Evolutionary conservation across 2,329 filamentous ascomycete genomes (phyloP).

Genomic region (Sporothrix sp.): DNA sequence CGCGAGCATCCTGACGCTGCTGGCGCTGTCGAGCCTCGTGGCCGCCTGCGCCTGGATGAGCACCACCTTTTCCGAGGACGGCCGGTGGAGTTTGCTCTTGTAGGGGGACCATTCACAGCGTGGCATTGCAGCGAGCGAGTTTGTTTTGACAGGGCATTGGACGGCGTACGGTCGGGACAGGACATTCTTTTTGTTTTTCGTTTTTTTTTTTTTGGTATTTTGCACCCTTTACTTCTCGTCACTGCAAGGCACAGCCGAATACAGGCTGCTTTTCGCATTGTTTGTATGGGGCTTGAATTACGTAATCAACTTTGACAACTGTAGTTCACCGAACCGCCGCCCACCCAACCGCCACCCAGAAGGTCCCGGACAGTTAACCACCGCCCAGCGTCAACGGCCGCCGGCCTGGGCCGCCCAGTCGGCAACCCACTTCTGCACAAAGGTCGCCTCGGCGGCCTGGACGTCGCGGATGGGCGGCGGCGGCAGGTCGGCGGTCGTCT

Average conservation of each 20-base stretch:
- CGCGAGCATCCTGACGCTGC: conserved; percentile 53
- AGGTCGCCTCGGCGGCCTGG: conserved; percentile 17
- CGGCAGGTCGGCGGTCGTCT: conserved; percentile 34
- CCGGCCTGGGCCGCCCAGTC: conserved; percentile 11
- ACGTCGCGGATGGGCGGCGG: conserved; percentile 12
- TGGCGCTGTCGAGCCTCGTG: conserved; percentile 45
- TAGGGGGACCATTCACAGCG: not conserved
- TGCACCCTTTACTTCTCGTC: not conserved
- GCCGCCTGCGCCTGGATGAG: conserved; percentile 34
- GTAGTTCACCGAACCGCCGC: too few relatives aligned
- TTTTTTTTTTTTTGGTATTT: not conserved
- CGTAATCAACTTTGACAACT: too few relatives aligned
- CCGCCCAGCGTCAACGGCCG: too few relatives aligned
- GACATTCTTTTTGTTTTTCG: not conserved
- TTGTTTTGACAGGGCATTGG: not conserved
- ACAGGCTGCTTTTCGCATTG: too few relatives aligned
- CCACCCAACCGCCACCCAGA: not conserved
- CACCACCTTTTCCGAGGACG: conserved; percentile 10
- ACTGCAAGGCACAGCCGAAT: too few relatives aligned
- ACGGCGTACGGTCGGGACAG: too few relatives aligned
- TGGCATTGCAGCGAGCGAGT: conserved; percentile 1
- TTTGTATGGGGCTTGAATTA: too few relatives aligned
- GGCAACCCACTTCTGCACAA: conserved; percentile 17
- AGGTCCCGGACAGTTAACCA: not conserved
- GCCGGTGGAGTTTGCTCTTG: conserved; percentile 1